Percentiles rank a stretch among this genome's conserved stretches.
Evolutionary conservation across 345 rosid species (phyloP).

Genomic region (Populus davidiana): DNA sequence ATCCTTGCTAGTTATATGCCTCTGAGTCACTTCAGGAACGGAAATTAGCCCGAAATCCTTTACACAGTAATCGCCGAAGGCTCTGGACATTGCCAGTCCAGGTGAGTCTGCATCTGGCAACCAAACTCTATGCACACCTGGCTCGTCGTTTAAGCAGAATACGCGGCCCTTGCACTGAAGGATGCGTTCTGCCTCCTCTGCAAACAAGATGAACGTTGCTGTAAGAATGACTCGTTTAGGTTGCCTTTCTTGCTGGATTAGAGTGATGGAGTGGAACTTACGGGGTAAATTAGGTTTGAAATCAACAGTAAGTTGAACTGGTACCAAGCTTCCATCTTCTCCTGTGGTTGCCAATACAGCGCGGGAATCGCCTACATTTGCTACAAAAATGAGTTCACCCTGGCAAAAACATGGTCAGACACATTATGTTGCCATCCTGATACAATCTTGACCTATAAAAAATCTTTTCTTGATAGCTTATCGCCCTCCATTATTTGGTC

Average conservation of each 20-base stretch:
- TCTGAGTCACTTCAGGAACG: constrained; percentile 81
- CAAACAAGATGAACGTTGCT: constrained; percentile 7
- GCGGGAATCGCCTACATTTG: constrained; percentile 91
- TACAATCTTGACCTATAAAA: neutral
- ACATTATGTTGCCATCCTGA: neutral
- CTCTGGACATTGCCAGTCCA: constrained; percentile 95
- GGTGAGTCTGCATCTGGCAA: constrained; percentile 72
- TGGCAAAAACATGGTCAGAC: constrained; percentile 21
- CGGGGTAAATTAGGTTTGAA: constrained; percentile 86
- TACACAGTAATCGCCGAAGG: constrained; percentile 87
- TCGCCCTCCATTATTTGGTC: neutral
- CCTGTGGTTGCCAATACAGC: constrained; percentile 80
- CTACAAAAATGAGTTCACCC: constrained; percentile 67
- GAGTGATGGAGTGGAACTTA: constrained; percentile 35
- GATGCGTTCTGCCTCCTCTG: constrained; percentile 91
- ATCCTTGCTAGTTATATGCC: constrained; percentile 61
- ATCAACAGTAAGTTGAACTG: constrained; percentile 83
- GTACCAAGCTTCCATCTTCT: constrained; percentile 64
- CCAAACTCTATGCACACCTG: constrained; percentile 91
- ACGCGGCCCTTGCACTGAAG: constrained; percentile 63
- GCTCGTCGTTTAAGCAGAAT: constrained; percentile 76
- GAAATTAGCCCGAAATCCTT: constrained; percentile 84
- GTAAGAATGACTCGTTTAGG: neutral
- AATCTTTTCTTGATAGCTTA: neutral
- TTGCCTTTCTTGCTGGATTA: neutral